Evolutionary conservation across 2,329 filamentous ascomycete genomes (phyloP).

Genomic region (Aspergillus ruber): DNA sequence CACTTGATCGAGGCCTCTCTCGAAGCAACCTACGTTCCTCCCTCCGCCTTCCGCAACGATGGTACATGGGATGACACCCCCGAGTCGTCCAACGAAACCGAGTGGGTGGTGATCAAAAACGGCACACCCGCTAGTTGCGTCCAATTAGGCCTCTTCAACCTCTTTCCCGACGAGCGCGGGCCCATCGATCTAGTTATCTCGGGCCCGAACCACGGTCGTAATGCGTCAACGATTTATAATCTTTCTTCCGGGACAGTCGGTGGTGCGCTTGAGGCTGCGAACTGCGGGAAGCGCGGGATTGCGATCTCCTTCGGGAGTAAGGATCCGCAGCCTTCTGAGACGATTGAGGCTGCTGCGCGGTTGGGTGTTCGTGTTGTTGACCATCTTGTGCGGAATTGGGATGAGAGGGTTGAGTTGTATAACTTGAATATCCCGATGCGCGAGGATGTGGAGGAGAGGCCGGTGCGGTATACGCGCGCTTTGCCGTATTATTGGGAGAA

Average conservation of each 20-base stretch:
- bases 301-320: slow-evolving; percentile 80
- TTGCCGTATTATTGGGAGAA: slow-evolving; percentile 79
- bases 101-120: slow-evolving; percentile 67
- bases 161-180: slow-evolving; percentile 57
- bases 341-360: slow-evolving; percentile 66
- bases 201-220: slow-evolving; percentile 73
- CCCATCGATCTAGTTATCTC: slow-evolving; percentile 67
- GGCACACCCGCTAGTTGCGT: slow-evolving; percentile 71
- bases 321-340: slow-evolving; percentile 65
- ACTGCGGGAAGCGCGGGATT: slow-evolving; percentile 61
- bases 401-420: slow-evolving; percentile 67
- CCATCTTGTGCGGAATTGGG: slow-evolving; percentile 66
- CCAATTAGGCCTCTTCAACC: slow-evolving; percentile 70
- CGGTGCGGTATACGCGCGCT: slow-evolving; percentile 69
- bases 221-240: slow-evolving; percentile 70
- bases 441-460: slow-evolving; percentile 60
- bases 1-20: slow-evolving; percentile 84
- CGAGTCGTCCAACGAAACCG: slow-evolving; percentile 19
- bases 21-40: slow-evolving; percentile 71
- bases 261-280: slow-evolving; percentile 66
- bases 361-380: slow-evolving; percentile 69
- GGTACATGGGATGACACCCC: slow-evolving; percentile 44
- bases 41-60: slow-evolving; percentile 47
- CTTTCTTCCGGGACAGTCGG: slow-evolving; percentile 70
- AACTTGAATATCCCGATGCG: slow-evolving; percentile 80